Base-by-base conservation (phyloP, 1,284 basidiomycete genomes). In the Mycosarcoma mackinlayi region DNA sequence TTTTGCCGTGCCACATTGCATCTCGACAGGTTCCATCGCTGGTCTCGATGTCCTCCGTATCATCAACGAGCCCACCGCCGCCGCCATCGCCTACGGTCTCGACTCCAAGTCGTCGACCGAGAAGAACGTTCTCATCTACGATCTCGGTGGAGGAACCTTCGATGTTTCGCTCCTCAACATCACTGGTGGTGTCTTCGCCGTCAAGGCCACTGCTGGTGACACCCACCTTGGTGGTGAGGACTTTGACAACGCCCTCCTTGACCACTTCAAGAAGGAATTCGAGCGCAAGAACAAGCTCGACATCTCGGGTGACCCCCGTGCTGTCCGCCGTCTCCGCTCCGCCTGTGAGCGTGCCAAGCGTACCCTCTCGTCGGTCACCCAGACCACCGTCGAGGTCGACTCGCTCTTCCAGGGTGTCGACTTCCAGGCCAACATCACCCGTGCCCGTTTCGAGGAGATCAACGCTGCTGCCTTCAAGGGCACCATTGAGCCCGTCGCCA, bases 371-470 rank as follows among this genome's bases (percentile, higher is more conserved):
- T 93, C 91, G 80, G 95, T 96, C 81, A 90, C 95, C 70, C 95
- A 98, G 87, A 98, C 95, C 81, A 96, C 94, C 70, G 91, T 98
- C 80, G 95, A 98, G 87, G 93, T 98, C 80, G 96, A 98, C 87
- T 99, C 95, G 25, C 89, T 98, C 81, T 98, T 88, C 89, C 89
- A 95, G 88, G 92, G 90, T 73, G 68, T 86, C 84, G 67, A 82
- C 78, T 81, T 81, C 78, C 75, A 77, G 70, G 73, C 75, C 64
- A 77, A 78, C 75, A 81, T 82, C 60, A 78, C 75, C 68, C 76
- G 96, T 89, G 96, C 96, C 79, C 93, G 94, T 85, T 98, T 99
- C 87, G 96, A 99, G 87, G 95, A 98, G 87, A 95, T 98, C 87
- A 97, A 97, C 84, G 92, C 92, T 68, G 80, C 85, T 49, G 86